A percentile compares a stretch with the other conserved stretches of the same genome.
Evolutionary conservation across 352 stramenopile species (phyloP).

Genomic region (Globisporangium heterothallicum): DNA sequence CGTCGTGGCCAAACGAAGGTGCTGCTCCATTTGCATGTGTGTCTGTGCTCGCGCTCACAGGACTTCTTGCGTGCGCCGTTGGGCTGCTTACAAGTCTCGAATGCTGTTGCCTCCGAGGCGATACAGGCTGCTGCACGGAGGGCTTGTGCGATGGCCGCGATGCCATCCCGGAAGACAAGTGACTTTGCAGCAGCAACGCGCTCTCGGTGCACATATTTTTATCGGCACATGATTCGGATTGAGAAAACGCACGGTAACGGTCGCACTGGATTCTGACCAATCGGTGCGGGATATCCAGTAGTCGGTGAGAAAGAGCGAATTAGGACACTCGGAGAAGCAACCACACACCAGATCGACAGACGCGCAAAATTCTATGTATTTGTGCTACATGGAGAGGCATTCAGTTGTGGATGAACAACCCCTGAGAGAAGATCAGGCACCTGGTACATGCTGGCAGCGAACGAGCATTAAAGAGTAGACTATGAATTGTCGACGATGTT

Average conservation of each 20-base stretch:
- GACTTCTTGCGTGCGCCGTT: background rate
- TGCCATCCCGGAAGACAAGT: background rate
- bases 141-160: background rate
- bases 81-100: background rate
- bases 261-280: too few species aligned
- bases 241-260: too few species aligned
- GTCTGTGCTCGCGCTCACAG: background rate
- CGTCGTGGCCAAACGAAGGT: too few species aligned
- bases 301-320: too few species aligned
- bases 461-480: background rate
- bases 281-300: too few species aligned
- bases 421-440: background rate
- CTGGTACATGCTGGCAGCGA: background rate
- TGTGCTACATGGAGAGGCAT: background rate
- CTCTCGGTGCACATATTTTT: too few species aligned
- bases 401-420: background rate
- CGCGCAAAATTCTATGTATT: conserved; percentile 7
- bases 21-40: too few species aligned
- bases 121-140: background rate
- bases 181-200: too few species aligned
- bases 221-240: too few species aligned
- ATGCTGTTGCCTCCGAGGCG: background rate
- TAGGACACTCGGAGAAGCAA: too few species aligned
- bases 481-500: conserved; percentile 85
- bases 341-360: conserved; percentile 3